Evolutionary conservation across 169 alveolate genomes (phyloP).

Genomic region (Hepatocystis sp.): DNA sequence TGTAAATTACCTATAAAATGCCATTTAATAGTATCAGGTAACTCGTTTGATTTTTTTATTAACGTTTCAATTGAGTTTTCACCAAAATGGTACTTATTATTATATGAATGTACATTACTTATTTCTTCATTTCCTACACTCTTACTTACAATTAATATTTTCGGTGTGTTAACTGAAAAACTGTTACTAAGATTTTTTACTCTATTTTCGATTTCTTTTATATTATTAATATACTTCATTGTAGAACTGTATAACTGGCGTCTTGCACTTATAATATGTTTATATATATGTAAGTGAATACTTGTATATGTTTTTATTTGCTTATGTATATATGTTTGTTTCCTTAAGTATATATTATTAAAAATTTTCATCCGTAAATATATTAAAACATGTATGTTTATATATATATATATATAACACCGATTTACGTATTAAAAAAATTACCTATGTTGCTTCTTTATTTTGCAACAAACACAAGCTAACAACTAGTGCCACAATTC

Average conservation of each 20-base stretch:
- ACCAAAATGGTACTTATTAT: constrained; percentile 88
- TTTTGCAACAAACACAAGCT: no score
- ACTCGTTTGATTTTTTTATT: constrained; percentile 86
- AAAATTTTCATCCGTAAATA: no score
- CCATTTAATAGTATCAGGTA: constrained; percentile 94
- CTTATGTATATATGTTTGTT: no score
- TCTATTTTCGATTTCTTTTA: constrained; percentile 40
- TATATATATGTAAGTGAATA: neutral
- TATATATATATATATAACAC: no score
- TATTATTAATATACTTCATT: constrained; percentile 47
- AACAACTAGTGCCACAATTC: no score
- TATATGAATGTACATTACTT: constrained; percentile 39
- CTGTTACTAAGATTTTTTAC: constrained; percentile 28
- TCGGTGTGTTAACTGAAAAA: constrained; percentile 12
- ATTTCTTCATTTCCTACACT: constrained; percentile 62
- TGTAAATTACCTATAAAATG: constrained; percentile 96
- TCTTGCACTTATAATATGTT: neutral
- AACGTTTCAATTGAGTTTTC: constrained; percentile 95
- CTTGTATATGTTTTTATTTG: no score
- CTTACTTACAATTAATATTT: constrained; percentile 62
- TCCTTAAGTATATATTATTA: no score
- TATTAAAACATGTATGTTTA: no score
- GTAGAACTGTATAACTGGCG: neutral
- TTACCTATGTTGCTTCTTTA: no score
- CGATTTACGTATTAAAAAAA: no score